A percentile compares a stretch with the other conserved stretches of the same genome.
Evolutionary conservation across 2,329 filamentous ascomycete species (phyloP).

Genomic region (Fusarium musae): DNA sequence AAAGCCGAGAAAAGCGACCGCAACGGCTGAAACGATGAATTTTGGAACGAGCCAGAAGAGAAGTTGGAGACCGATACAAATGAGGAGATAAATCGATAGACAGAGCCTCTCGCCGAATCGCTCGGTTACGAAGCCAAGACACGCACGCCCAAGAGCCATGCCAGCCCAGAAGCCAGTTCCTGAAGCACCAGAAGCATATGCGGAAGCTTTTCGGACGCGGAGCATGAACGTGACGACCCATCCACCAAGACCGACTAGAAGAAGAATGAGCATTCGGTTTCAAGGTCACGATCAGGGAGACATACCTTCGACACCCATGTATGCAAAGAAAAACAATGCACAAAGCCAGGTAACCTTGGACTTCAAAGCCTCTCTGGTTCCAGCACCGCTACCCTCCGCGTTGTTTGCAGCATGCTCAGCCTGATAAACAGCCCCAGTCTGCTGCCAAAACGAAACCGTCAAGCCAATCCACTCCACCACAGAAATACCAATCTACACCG

Average conservation of each 20-base stretch:
- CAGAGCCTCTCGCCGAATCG: slow-evolving; percentile 72
- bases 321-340: slow-evolving; percentile 75
- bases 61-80: slow-evolving; percentile 71
- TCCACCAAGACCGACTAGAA: slow-evolving; percentile 71
- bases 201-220: slow-evolving; percentile 69
- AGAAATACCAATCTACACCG: slow-evolving; percentile 55
- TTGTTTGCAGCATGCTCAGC: slow-evolving; percentile 48
- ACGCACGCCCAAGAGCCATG: slow-evolving; percentile 74
- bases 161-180: slow-evolving; percentile 85
- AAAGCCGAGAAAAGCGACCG: slow-evolving; percentile 76
- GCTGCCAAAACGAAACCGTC: slow-evolving; percentile 67
- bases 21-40: slow-evolving; percentile 68
- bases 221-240: slow-evolving; percentile 88
- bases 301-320: slow-evolving; percentile 75
- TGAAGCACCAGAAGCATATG: slow-evolving; percentile 77
- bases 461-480: slow-evolving; percentile 66
- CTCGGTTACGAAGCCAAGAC: slow-evolving; percentile 77
- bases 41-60: slow-evolving; percentile 68
- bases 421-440: slow-evolving; percentile 65
- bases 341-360: slow-evolving; percentile 72
- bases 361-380: slow-evolving; percentile 54
- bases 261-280: background rate
- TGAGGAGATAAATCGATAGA: slow-evolving; percentile 68
- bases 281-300: rapidly evolving
- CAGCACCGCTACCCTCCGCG: slow-evolving; percentile 36